Conservation (phyloP, 1,284 basidiomycete species). For the Puccinia coronata region DNA sequence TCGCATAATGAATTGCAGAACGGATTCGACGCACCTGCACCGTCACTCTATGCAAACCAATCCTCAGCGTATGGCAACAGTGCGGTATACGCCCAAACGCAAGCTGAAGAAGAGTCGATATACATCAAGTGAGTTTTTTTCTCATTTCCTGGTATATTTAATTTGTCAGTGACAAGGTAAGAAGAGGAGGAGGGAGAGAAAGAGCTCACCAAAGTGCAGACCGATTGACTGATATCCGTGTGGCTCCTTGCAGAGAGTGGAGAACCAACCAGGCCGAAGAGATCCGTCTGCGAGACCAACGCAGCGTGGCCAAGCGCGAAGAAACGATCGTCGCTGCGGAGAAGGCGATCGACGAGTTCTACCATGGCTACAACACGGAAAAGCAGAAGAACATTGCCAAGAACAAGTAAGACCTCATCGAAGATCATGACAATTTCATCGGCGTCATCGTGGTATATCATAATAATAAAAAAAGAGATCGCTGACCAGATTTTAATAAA, state of each 20-base stretch:
- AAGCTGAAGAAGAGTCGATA: conserved; percentile 77
- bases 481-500: conserved; percentile 33
- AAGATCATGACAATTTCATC: background rate
- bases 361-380: conserved; percentile 86
- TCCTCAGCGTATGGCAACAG: conserved; percentile 51
- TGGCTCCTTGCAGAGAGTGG: conserved; percentile 69
- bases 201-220: too few relatives aligned
- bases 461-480: background rate
- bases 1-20: conserved; percentile 55
- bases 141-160: too few relatives aligned
- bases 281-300: conserved; percentile 78
- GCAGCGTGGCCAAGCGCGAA: conserved; percentile 74
- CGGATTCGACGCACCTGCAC: conserved; percentile 66
- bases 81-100: conserved; percentile 41
- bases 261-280: conserved; percentile 81
- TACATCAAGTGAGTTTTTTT: conserved; percentile 71
- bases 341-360: conserved; percentile 90
- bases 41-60: conserved; percentile 62
- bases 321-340: conserved; percentile 88
- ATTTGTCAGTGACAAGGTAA: background rate
- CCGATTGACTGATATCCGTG: background rate
- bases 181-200: background rate
- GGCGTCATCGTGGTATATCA: background rate
- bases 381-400: conserved; percentile 90
- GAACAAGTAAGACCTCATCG: conserved; percentile 74